These are phyloP conservation scores for Ophiostoma ips DNA, from an alignment of 2,329 filamentous ascomycete genomes.

Conservation along the genomic window DNA sequence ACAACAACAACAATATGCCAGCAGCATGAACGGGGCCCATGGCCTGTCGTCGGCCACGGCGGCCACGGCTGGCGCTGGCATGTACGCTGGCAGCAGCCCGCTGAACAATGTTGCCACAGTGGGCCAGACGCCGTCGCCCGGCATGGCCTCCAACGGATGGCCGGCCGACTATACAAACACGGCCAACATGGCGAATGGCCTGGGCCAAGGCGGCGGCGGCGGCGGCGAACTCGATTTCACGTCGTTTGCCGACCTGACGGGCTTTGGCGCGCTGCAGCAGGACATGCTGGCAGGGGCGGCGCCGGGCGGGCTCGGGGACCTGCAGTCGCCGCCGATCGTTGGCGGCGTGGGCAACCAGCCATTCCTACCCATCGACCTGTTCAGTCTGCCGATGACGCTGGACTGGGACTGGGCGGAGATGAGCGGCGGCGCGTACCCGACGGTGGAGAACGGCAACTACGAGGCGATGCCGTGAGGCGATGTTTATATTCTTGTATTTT, in stretches of 20 bases:
- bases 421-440: conserved; percentile 49
- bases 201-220: neutral
- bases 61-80: neutral
- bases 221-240: conserved; percentile 13
- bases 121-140: conserved; percentile 26
- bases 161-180: conserved; percentile 11
- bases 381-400: conserved; percentile 89
- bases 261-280: conserved; percentile 24
- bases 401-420: conserved; percentile 74
- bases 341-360: conserved; percentile 56
- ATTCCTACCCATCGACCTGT: conserved; percentile 82
- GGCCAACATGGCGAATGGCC: conserved; percentile 10
- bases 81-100: conserved; percentile 2
- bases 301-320: conserved; percentile 8
- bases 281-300: conserved; percentile 7
- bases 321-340: conserved; percentile 22
- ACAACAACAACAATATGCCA: neutral
- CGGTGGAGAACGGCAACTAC: conserved; percentile 48
- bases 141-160: conserved; percentile 31
- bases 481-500: neutral
- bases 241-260: conserved; percentile 32
- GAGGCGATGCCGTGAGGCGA: conserved; percentile 12
- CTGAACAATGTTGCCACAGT: neutral
- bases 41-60: neutral
- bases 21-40: neutral